Conservation (phyloP, 257 asterid genomes). For the Marsdenia floribunda region DNA sequence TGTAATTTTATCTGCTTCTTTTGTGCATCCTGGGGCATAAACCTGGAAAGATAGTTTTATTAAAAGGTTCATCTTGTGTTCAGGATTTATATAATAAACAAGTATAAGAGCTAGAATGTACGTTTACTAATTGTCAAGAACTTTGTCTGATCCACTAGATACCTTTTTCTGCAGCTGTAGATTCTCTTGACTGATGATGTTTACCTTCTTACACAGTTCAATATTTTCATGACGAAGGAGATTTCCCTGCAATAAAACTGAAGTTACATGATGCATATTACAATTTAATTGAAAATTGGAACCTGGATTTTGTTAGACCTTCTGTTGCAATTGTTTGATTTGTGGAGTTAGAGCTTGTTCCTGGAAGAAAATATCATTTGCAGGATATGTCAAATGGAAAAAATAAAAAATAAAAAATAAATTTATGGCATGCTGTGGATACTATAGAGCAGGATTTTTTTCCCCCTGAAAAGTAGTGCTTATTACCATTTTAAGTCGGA, state of each 20-base stretch:
- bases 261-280: conserved; percentile 10
- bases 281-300: neutral
- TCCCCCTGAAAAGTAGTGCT: neutral
- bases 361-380: conserved; percentile 28
- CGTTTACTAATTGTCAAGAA: too few species aligned
- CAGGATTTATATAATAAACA: neutral
- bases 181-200: conserved; percentile 43
- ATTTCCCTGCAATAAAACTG: conserved; percentile 43
- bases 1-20: conserved; percentile 24
- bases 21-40: conserved; percentile 26
- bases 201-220: conserved; percentile 46
- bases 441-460: neutral
- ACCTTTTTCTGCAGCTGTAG: conserved; percentile 53
- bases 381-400: neutral
- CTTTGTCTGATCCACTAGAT: neutral
- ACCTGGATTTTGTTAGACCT: conserved; percentile 34
- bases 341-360: conserved; percentile 45
- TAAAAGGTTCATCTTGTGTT: neutral
- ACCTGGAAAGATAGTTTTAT: conserved; percentile 30
- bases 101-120: neutral
- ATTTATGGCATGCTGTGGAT: neutral
- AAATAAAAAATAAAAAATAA: too few species aligned
- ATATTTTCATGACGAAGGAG: conserved; percentile 49
- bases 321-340: conserved; percentile 48
- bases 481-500: conserved; percentile 51